These are phyloP conservation scores for Cladosporium austrohemisphaericum DNA, from an alignment of 2,329 filamentous ascomycete species.

Conservation along the genomic window DNA sequence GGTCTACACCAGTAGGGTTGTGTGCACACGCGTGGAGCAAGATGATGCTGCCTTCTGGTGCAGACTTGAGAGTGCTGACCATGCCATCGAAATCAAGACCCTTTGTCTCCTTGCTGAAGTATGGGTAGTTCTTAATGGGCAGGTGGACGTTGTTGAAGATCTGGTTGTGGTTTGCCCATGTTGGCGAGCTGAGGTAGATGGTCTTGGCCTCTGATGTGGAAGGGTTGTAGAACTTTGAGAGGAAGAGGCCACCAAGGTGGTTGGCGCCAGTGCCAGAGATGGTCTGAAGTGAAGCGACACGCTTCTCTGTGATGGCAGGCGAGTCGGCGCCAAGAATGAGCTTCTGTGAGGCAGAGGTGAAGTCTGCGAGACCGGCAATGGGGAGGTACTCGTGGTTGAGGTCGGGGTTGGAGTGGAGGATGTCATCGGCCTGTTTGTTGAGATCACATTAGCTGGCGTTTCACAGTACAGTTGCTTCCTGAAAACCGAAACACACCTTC, in stretches of 20 bases:
- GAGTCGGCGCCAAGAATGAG: constrained; percentile 78
- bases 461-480: background rate
- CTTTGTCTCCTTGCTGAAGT: constrained; percentile 85
- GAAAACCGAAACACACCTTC: constrained; percentile 62
- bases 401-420: constrained; percentile 80
- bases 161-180: constrained; percentile 98
- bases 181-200: constrained; percentile 90
- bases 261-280: constrained; percentile 96
- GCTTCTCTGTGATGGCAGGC: constrained; percentile 77
- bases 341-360: constrained; percentile 87
- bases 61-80: constrained; percentile 64
- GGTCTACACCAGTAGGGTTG: constrained; percentile 96
- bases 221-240: constrained; percentile 78
- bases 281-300: constrained; percentile 79
- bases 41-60: constrained; percentile 77
- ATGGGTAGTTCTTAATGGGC: constrained; percentile 78
- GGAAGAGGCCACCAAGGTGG: constrained; percentile 89
- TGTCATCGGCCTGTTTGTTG: constrained; percentile 75
- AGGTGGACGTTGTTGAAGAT: constrained; percentile 92
- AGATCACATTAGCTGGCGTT: background rate
- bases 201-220: constrained; percentile 58
- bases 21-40: constrained; percentile 94
- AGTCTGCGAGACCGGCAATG: constrained; percentile 80
- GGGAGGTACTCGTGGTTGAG: constrained; percentile 98
- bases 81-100: constrained; percentile 91